These are phyloP conservation scores for Solanum acaule DNA, from an alignment of 257 asterid species.

Conservation along the genomic window DNA sequence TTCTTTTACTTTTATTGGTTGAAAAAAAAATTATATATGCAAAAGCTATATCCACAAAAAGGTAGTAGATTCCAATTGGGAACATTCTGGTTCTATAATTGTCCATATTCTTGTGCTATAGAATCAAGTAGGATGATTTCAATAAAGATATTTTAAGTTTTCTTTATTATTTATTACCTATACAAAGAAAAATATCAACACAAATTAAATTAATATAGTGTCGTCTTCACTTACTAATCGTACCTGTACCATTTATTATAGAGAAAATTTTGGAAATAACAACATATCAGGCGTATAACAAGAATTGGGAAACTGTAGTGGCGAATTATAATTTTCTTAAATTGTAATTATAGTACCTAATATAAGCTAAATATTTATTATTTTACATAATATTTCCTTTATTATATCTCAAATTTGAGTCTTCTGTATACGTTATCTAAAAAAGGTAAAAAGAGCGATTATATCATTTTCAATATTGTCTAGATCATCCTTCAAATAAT, in stretches of 20 bases:
- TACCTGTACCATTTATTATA: background rate
- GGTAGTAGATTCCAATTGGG: background rate
- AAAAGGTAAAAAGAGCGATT: background rate
- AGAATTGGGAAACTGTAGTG: rapidly evolving
- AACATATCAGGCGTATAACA: too few species aligned
- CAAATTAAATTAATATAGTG: background rate
- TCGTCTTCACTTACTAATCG: background rate
- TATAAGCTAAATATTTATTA: too few species aligned
- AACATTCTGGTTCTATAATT: background rate
- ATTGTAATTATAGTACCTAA: too few species aligned
- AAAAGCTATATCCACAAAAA: background rate
- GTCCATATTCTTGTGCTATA: background rate
- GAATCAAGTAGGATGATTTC: background rate
- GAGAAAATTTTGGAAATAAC: too few species aligned
- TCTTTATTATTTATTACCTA: background rate
- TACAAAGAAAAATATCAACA: background rate
- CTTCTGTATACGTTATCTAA: background rate
- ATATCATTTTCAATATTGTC: background rate
- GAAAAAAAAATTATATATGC: background rate
- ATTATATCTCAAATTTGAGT: background rate
- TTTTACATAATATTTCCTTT: background rate
- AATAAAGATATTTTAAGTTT: background rate
- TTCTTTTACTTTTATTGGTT: background rate
- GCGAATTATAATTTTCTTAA: too few species aligned
- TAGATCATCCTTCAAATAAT: background rate